Evolutionary conservation across 2,329 filamentous ascomycete genomes (phyloP), one percentile per base, ranked within the genome.

Genomic region (Lomentospora prolificans): DNA sequence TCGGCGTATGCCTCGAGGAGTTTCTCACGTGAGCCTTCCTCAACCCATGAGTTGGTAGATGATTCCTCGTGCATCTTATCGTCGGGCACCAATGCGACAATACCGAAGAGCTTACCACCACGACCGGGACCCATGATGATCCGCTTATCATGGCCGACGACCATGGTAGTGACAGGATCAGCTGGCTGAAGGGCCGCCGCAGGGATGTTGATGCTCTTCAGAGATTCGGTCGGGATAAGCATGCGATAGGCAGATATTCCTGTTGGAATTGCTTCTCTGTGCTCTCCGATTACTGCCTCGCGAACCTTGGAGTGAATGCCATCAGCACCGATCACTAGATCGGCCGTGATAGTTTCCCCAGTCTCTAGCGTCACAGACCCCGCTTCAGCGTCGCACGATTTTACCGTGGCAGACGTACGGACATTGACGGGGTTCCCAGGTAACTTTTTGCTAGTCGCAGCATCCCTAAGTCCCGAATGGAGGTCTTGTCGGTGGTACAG

Each of bases 111-210:
- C 28, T 68, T 71, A 57, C 84, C 80, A 0, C 81, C 80, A 58
- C 86, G 82, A 0, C 78, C 73, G 2, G 82, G 84, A 10, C 78
- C 82, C 41, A 87, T 68, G 67, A 87, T 87, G 71, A 86, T 86
- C 57, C 86, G 79, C 14, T 75, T 75, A 62, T 86, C 82, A 60
- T 76, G 75, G 55, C 78, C 75, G 28, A 87, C 76, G 0, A 83
- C 77, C 62, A 87, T 87, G 1, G 81, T 83, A 63, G 87, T 86
- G 59, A 86, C 81, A 60, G 87, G 84, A 3, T 81, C 74, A 63
- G 80, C 79, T 57, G 79, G 77, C n/a, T 84, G 83, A 53, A 86
- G 84, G 79, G 81, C 87, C 39, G 84, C 74, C 1, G 78, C 79
- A 1, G 81, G 82, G 5, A 72, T 69, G 56, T 84, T 77, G 14